Conservation (phyloP, 139 green algal genomes). For the Trebouxia sp. region DNA sequence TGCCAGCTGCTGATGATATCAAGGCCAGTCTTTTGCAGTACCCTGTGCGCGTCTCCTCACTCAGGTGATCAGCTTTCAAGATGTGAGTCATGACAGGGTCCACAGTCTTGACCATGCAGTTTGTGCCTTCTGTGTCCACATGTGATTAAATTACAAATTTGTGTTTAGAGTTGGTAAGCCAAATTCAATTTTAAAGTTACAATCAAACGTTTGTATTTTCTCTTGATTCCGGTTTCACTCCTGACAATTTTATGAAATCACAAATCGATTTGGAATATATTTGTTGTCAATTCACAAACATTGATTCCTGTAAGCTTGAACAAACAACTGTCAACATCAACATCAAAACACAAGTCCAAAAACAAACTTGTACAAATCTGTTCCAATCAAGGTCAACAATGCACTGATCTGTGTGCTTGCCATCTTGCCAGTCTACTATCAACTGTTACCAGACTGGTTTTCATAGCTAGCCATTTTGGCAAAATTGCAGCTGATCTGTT, state of each 20-base stretch:
- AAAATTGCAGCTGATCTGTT: conserved; percentile 8
- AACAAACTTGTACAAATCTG: conserved; percentile 14
- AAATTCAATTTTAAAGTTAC: conserved; percentile 26
- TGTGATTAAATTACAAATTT: conserved; percentile 26
- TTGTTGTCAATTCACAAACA: conserved; percentile 25
- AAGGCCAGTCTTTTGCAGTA: conserved; percentile 25
- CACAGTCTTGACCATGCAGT: conserved; percentile 22
- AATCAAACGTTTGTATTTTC: conserved; percentile 25
- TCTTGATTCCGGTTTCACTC: conserved; percentile 20
- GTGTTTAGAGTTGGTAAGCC: conserved; percentile 16
- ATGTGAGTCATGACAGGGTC: conserved; percentile 25
- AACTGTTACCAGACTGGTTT: conserved; percentile 23
- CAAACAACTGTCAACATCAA: conserved; percentile 26
- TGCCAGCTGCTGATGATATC: conserved; percentile 24
- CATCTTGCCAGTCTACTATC: conserved; percentile 12
- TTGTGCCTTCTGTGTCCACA: conserved; percentile 24
- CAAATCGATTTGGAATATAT: conserved; percentile 9
- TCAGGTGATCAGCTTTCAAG: conserved; percentile 22
- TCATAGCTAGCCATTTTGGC: conserved; percentile 3
- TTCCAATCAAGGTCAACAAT: conserved; percentile 4
- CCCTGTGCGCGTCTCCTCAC: not conserved
- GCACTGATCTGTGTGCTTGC: conserved; percentile 22
- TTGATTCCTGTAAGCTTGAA: conserved; percentile 20
- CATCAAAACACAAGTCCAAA: conserved; percentile 19
- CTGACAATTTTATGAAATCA: too few species aligned